Base-by-base conservation (phyloP, 441 rosid genomes). In the Corymbia calophylla region DNA sequence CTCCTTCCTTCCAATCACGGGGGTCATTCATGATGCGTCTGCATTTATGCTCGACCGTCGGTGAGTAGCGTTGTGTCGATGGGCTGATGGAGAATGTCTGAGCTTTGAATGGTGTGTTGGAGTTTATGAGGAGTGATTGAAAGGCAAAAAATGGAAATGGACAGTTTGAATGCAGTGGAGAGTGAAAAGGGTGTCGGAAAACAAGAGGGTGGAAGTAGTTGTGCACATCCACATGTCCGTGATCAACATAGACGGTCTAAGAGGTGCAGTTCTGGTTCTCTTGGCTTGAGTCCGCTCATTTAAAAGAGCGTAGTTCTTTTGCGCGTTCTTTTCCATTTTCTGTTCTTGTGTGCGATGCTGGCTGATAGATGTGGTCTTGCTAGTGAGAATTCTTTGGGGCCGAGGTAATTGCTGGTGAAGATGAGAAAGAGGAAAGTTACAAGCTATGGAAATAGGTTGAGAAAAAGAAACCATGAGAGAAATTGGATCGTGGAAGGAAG, bases 221-320 rank as follows among this genome's bases (percentile, higher is more conserved):
- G 94, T 89, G 89, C 91, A 49, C 80, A 49, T 89, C 62, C 55
- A 13, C 89, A 53, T 87, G 86, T 90, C 88, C 91, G 87, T 93
- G 89, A 89, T 84, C 95, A 91, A 48, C 98, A 97, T 88, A 95
- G 96, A 89, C 95, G 98, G 68, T 96, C 97, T 39, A 97, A 95
- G 93, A 96, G 99, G 99, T 94, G 82, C 18, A n/a, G 10, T 54
- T 68, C 68, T 60, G 53, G 39, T 48, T 53, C 25, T 21, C 64
- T 49, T n/a, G 25, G 54, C 54, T 48, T 4, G 53, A 21, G 39
- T 15, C 27, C 48, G 51, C 56, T 87, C 23, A 29, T 32, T 44
- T 29, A 54, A 51, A 54, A 80, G 23, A 47, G 51, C 15, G n/a
- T 35, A 19, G 27, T 47, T 5, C 48, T 39, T 80, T 80, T 44